A percentile compares a stretch with the other conserved stretches of the same genome.
These are phyloP conservation scores for Larix kaempferi DNA, from an alignment of 75 land plant species.

Conservation along the genomic window DNA sequence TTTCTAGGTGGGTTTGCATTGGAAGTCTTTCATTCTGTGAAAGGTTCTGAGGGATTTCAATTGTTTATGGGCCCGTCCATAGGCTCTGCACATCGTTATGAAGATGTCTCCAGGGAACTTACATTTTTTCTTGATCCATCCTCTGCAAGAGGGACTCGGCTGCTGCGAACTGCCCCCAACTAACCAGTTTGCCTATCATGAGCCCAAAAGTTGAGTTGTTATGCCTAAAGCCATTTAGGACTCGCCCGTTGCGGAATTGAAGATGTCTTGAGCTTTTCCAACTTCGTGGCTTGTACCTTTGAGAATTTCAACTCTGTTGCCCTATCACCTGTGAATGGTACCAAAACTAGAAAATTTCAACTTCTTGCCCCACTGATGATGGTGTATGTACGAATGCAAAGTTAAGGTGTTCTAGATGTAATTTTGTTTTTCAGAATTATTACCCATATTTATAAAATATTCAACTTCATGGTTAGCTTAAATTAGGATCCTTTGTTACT, in stretches of 20 bases:
- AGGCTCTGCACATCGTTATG: slow-evolving; percentile 31
- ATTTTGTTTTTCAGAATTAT: no score
- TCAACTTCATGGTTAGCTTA: no score
- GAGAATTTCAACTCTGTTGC: no score
- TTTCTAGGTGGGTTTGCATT: slow-evolving; percentile 22
- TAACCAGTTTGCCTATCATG: slow-evolving; percentile 21
- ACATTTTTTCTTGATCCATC: slow-evolving; percentile 34
- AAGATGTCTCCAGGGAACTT: slow-evolving; percentile 25
- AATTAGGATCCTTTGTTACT: no score
- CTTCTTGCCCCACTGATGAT: no score
- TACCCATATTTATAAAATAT: no score
- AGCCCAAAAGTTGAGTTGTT: slow-evolving; percentile 36
- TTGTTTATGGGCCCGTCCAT: slow-evolving; percentile 36
- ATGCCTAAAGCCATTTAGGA: slow-evolving; percentile 42
- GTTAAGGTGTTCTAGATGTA: no score
- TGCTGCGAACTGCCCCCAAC: slow-evolving; percentile 27
- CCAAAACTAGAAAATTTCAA: no score
- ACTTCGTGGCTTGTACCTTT: no score
- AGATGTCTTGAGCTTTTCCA: slow-evolving; percentile 31
- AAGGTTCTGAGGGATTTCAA: slow-evolving; percentile 42
- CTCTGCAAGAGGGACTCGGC: slow-evolving; percentile 32
- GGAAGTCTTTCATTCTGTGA: slow-evolving; percentile 22
- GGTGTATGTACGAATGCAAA: no score
- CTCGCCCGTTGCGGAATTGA: slow-evolving; percentile 55
- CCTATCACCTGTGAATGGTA: no score